phyloP scores from a whole-genome alignment of 768 basidiomycete genomes.

The Tylopilus cervinicoccineus region DNA sequence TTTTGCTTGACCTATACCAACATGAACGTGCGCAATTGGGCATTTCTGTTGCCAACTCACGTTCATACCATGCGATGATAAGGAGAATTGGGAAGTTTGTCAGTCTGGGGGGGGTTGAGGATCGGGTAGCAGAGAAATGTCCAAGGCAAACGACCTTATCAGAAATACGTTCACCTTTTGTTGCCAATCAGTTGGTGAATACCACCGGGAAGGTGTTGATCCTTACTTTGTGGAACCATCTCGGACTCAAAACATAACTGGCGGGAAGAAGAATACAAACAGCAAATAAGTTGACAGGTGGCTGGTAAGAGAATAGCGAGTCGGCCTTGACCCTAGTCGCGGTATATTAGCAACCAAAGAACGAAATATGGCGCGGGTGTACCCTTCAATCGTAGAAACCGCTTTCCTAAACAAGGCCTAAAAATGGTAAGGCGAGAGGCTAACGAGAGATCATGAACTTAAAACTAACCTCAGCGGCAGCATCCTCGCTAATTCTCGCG shows the following conservation, averaged over 20 bases:
- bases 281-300: conserved; percentile 88
- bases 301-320: conserved; percentile 89
- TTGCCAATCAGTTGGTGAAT: conserved; percentile 14
- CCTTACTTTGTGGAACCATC: conserved; percentile 95
- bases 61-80: conserved; percentile 78
- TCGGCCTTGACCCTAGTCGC: conserved; percentile 76
- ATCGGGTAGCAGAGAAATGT: not conserved
- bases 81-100: conserved; percentile 86
- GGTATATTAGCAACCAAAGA: conserved; percentile 11
- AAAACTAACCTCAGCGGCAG: conserved; percentile 72
- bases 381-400: conserved; percentile 94
- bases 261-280: conserved; percentile 83
- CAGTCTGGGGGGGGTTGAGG: conserved; percentile 37
- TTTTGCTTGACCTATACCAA: conserved; percentile 54
- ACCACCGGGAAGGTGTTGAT: not conserved
- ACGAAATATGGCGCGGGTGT: conserved; percentile 14
- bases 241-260: conserved; percentile 80
- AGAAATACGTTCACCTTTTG: conserved; percentile 79
- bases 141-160: conserved; percentile 53
- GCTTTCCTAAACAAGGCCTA: conserved; percentile 95
- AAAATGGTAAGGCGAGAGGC: not conserved
- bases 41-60: conserved; percentile 28
- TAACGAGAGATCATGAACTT: not conserved
- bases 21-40: not conserved
- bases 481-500: conserved; percentile 89